A percentile compares a stretch with the other conserved stretches of the same genome.
phyloP scores from a whole-genome alignment of 164 flowering plant genomes.

The Euptelea pleiosperma region DNA sequence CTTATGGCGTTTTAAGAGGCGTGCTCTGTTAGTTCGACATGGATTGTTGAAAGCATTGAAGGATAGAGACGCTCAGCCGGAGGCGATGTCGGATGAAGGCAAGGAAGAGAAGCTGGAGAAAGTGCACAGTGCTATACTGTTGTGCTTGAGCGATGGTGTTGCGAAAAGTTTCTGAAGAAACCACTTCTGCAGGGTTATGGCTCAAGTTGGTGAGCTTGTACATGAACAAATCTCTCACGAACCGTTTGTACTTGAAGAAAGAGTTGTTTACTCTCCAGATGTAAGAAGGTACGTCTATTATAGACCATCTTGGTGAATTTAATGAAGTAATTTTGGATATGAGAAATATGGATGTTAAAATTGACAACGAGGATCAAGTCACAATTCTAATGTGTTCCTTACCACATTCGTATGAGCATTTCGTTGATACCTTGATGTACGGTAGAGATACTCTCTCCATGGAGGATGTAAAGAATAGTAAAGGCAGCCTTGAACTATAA shows the following conservation, averaged over 20 bases:
- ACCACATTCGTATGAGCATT: background rate
- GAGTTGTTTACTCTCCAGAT: background rate
- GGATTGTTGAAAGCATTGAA: background rate
- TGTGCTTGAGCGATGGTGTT: background rate
- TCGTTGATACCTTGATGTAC: background rate
- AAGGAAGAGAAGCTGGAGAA: background rate
- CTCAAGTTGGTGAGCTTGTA: background rate
- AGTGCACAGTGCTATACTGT: background rate
- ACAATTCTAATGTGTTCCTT: background rate
- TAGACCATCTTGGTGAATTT: background rate
- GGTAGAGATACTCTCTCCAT: no score
- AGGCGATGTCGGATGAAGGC: background rate
- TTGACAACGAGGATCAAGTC: background rate
- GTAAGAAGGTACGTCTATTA: background rate
- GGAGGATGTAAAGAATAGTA: background rate
- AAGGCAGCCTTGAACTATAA: background rate
- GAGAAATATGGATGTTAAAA: background rate
- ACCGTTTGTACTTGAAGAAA: background rate
- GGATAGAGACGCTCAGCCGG: background rate
- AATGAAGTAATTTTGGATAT: background rate
- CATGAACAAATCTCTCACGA: background rate
- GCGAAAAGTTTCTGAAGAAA: background rate
- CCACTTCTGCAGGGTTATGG: background rate
- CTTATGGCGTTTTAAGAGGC: background rate
- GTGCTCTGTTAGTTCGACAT: background rate